Percentiles rank a stretch among this genome's conserved stretches.
phyloP scores from a whole-genome alignment of 192 early-diverging fungal genomes.

The Umbelopsis ramanniana region DNA sequence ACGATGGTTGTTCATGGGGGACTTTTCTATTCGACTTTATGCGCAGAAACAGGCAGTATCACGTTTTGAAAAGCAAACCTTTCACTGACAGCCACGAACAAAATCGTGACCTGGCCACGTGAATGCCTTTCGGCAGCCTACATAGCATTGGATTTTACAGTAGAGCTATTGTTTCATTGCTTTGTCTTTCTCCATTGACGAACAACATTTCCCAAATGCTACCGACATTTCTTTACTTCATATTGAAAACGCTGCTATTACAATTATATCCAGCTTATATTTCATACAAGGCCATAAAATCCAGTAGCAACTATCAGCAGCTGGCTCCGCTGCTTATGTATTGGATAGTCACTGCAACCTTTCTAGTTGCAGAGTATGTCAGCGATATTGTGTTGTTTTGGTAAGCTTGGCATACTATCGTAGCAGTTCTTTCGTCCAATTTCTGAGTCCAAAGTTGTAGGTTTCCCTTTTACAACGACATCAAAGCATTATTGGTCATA shows the following conservation, averaged over 20 bases:
- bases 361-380: constrained; percentile 36
- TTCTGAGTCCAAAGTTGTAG: constrained; percentile 9
- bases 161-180: constrained; percentile 1
- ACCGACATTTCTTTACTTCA: constrained; percentile 31
- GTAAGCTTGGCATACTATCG: constrained; percentile 10
- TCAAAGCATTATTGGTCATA: constrained; percentile 32
- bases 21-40: neutral
- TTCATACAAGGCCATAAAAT: constrained; percentile 40
- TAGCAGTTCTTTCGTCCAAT: neutral
- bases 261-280: constrained; percentile 45
- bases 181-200: neutral
- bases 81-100: constrained; percentile 12
- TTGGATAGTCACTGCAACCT: constrained; percentile 38
- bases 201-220: constrained; percentile 11
- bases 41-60: neutral
- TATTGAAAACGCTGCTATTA: constrained; percentile 34
- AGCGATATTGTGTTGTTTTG: constrained; percentile 42
- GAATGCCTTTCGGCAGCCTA: neutral
- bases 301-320: constrained; percentile 27
- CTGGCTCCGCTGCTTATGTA: constrained; percentile 37
- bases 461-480: constrained; percentile 40
- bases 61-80: neutral
- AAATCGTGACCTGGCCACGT: constrained; percentile 19
- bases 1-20: too few species aligned
- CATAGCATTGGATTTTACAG: neutral